Evolutionary conservation across 495 filamentous ascomycete species (phyloP), one percentile per base, ranked within the genome.

Genomic region (Astrothelium macrocarpum): DNA sequence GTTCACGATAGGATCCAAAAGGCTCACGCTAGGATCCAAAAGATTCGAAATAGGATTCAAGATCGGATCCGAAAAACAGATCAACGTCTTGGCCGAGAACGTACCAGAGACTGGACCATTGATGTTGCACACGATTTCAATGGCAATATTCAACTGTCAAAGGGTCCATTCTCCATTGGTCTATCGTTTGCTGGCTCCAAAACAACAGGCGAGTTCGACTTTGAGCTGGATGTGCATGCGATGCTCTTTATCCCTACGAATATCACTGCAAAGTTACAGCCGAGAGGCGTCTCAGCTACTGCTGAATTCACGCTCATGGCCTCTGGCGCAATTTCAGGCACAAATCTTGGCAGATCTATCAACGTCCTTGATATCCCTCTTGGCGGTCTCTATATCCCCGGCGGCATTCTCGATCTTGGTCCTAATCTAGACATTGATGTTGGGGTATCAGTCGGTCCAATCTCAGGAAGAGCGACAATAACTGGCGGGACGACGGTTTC

Each of bases 201-300:
- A 39, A 75, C 74, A 1, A 66, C 67, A 32, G 75, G 76, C 28
- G 59, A 68, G 9, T 71, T 78, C 59, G 71, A 77, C 62, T 70
- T 77, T 58, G 66, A 68, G 9, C 72, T 77, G 63, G 67, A 70
- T 23, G 70, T 77, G 28, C 67, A 70, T 26, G 72, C 67, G 12
- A 60, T 66, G 26, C 32, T 68, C 42, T 62, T 59, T 42, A 63
- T 75, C 26, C 74, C 73, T 18, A 67, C 68, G 20, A 70, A 45
- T 11, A 70, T 67, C 12, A 69, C 60, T 1, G 58, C 77, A 23
- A 69, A 63, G 12, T 25, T 77, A 2, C 59, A 62, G 4, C 76
- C 75, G 2, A 66, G 68, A 16, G 71, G 68, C 49, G 73, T 78
- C 4, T 66, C 66, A 2, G 71, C 71, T 11, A 66, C 65, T 23